phyloP scores from a whole-genome alignment of 1,139 yeast genomes.

The Saccharomycopsis crataegensis region DNA sequence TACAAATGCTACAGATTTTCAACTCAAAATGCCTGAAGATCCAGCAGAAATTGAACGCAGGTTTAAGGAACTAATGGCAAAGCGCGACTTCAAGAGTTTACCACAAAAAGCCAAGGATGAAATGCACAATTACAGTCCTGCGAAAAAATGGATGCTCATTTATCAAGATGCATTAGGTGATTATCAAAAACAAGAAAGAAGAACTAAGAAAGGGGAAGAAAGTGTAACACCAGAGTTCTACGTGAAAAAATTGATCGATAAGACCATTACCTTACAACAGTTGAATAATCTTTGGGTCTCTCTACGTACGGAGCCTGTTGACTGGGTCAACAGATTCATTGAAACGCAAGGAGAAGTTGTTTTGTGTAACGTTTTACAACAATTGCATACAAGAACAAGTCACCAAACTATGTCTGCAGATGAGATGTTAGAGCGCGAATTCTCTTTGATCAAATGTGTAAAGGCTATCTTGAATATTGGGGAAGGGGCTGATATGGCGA shows the following conservation, averaged over 20 bases:
- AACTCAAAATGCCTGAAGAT: slow-evolving; percentile 50
- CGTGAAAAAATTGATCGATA: slow-evolving; percentile 66
- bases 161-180: slow-evolving; percentile 83
- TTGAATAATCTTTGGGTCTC: slow-evolving; percentile 86
- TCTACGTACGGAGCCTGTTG: slow-evolving; percentile 82
- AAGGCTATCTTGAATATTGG: slow-evolving; percentile 50
- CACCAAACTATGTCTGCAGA: slow-evolving; percentile 23
- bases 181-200: slow-evolving; percentile 48
- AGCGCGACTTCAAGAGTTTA: slow-evolving; percentile 72
- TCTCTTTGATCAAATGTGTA: slow-evolving; percentile 52
- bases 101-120: slow-evolving; percentile 75
- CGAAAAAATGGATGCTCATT: slow-evolving; percentile 87
- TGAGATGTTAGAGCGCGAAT: slow-evolving; percentile 47
- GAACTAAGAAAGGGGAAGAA: slow-evolving; percentile 27
- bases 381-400: slow-evolving; percentile 28
- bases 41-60: slow-evolving; percentile 54
- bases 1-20: slow-evolving; percentile 30
- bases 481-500: slow-evolving; percentile 50
- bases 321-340: slow-evolving; percentile 80
- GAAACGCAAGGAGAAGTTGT: slow-evolving; percentile 88
- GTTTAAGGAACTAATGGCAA: slow-evolving; percentile 68
- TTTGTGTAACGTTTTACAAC: slow-evolving; percentile 51
- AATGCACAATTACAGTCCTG: slow-evolving; percentile 65
- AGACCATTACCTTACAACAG: slow-evolving; percentile 61
- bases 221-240: slow-evolving; percentile 62